phyloP scores from a whole-genome alignment of 306 rosid species.

The Quercus alba region DNA sequence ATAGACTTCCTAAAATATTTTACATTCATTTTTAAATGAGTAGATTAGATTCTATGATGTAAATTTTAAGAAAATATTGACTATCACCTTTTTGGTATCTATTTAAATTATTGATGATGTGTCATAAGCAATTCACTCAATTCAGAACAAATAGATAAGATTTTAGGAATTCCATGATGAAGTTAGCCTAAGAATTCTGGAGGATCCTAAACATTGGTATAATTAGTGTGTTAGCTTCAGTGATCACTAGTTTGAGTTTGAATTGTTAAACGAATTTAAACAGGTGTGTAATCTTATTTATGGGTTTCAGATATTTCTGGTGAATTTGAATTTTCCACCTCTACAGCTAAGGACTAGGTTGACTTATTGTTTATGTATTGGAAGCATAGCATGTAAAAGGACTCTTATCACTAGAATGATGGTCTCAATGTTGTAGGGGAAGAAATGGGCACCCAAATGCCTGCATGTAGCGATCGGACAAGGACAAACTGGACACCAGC shows the following conservation, averaged over 20 bases:
- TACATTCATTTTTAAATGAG: too few species aligned
- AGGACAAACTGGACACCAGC: conserved; percentile 45
- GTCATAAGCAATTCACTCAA: too few species aligned
- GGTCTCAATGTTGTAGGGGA: neutral
- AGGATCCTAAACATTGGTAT: too few species aligned
- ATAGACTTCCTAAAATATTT: too few species aligned
- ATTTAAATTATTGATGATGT: too few species aligned
- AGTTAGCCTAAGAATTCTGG: too few species aligned
- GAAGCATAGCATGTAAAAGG: neutral
- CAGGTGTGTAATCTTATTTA: neutral
- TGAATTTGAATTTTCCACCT: neutral
- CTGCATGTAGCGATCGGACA: conserved; percentile 22
- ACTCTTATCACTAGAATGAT: too few species aligned
- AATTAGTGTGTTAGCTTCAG: neutral
- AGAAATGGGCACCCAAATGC: conserved; percentile 39
- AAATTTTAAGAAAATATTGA: too few species aligned
- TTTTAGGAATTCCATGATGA: too few species aligned
- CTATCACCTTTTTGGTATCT: too few species aligned
- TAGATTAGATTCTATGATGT: too few species aligned
- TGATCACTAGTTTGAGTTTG: neutral
- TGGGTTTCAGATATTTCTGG: neutral
- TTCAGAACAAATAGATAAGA: too few species aligned
- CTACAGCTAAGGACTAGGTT: neutral
- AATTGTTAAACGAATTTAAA: neutral
- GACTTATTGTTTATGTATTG: neutral